Percentiles rank a stretch among this genome's conserved stretches.
Evolutionary conservation across 768 basidiomycete genomes (phyloP).

Genomic region (Russula sp.): DNA sequence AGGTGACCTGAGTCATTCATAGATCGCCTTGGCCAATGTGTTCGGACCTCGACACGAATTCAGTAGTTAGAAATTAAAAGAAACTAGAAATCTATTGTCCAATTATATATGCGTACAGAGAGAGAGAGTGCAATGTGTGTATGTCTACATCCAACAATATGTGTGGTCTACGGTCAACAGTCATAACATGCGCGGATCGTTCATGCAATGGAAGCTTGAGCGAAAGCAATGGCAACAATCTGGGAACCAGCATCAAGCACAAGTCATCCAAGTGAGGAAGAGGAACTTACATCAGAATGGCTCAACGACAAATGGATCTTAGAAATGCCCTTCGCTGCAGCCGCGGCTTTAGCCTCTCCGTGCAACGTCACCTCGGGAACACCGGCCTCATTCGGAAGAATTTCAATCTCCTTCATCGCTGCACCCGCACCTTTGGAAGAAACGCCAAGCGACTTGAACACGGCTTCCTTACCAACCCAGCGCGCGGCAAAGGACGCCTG

Average conservation of each 20-base stretch:
- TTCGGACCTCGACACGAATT: background rate
- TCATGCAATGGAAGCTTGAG: constrained; percentile 51
- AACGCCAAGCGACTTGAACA: constrained; percentile 92
- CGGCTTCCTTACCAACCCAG: constrained; percentile 96
- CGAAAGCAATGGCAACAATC: constrained; percentile 84
- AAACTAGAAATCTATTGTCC: constrained; percentile 1
- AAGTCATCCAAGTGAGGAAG: background rate
- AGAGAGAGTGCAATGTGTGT: background rate
- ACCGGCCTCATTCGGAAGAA: constrained; percentile 72
- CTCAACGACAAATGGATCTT: constrained; percentile 79
- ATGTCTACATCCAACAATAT: constrained; percentile 5
- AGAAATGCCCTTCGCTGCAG: constrained; percentile 62
- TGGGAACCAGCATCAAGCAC: constrained; percentile 29
- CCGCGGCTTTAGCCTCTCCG: constrained; percentile 72
- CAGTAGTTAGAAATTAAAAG: background rate
- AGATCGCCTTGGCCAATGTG: background rate
- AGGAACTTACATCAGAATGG: constrained; percentile 78
- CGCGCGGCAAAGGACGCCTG: constrained; percentile 90
- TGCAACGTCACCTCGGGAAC: constrained; percentile 70
- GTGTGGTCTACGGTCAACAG: background rate
- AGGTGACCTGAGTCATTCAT: background rate
- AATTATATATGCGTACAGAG: background rate
- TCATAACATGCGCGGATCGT: background rate
- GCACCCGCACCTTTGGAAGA: constrained; percentile 88
- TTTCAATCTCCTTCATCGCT: constrained; percentile 96